Evolutionary conservation across 1,139 yeast genomes (phyloP).

Genomic region (Sugiyamaella japonica): DNA sequence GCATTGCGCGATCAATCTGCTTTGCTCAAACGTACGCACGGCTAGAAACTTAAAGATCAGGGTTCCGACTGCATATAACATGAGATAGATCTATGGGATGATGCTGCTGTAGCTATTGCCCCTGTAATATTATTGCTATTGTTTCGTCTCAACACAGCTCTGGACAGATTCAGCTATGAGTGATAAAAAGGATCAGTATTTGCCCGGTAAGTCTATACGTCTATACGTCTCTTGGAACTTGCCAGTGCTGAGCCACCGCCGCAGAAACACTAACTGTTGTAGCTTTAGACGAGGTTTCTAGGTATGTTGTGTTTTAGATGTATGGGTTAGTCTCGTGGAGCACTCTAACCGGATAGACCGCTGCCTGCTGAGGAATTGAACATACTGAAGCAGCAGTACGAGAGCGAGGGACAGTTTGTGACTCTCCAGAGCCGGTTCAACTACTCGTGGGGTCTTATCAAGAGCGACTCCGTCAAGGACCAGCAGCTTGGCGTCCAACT

Average conservation of each 20-base stretch:
- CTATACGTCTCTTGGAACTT: too few relatives aligned
- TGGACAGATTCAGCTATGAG: neutral
- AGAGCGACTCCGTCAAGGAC: slow-evolving; percentile 58
- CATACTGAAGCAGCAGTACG: slow-evolving; percentile 73
- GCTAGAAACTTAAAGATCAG: neutral
- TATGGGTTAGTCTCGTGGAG: neutral
- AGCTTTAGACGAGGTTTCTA: slow-evolving; percentile 21
- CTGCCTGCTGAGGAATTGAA: slow-evolving; percentile 73
- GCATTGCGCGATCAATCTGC: neutral
- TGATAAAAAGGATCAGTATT: slow-evolving; percentile 26
- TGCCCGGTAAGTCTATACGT: slow-evolving; percentile 31
- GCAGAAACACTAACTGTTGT: neutral
- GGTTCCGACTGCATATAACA: neutral
- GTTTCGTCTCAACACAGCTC: too few relatives aligned
- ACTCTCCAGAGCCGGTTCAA: slow-evolving; percentile 85
- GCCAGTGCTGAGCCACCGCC: neutral
- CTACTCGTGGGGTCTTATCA: slow-evolving; percentile 94
- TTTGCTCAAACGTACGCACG: neutral
- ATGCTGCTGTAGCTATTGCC: neutral
- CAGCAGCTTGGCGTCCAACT: slow-evolving; percentile 79
- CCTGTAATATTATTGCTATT: too few relatives aligned
- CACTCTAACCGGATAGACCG: slow-evolving; percentile 49
- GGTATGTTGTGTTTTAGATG: slow-evolving; percentile 13
- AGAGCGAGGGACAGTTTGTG: slow-evolving; percentile 76
- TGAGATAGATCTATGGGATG: neutral